These are phyloP conservation scores for Fusarium floridanum DNA, from an alignment of 2,329 filamentous ascomycete genomes.

Conservation along the genomic window DNA sequence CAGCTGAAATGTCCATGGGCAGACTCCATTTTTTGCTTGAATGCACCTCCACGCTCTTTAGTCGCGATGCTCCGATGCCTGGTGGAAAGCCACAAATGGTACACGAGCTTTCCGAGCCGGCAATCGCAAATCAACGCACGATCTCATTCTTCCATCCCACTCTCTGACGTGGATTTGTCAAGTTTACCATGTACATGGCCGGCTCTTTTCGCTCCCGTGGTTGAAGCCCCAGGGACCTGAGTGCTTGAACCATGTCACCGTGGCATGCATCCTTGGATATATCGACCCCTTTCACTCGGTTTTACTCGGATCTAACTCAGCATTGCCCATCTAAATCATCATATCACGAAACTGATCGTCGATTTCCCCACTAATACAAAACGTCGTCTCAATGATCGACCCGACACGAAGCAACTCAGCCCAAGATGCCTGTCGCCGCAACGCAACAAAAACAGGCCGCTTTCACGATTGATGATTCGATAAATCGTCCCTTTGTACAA, in stretches of 20 bases:
- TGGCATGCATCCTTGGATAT: not conserved
- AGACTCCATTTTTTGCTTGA: not conserved
- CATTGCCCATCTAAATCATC: not conserved
- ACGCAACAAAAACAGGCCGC: not conserved
- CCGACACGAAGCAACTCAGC: not conserved
- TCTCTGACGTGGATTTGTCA: not conserved
- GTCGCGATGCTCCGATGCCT: slow-evolving; percentile 1
- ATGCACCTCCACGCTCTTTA: not conserved
- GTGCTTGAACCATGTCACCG: not conserved
- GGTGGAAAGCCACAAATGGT: not conserved
- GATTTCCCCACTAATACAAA: not conserved
- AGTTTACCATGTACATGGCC: not conserved
- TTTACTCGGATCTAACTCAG: not conserved
- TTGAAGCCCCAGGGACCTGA: not conserved
- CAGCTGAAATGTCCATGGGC: not conserved
- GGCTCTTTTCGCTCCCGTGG: not conserved
- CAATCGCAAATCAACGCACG: not conserved
- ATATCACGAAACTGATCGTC: not conserved
- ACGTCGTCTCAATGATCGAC: not conserved
- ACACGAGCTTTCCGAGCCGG: not conserved
- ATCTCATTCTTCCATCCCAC: not conserved
- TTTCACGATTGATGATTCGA: not conserved
- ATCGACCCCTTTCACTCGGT: not conserved
- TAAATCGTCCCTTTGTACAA: not conserved
- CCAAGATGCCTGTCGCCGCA: not conserved